These are phyloP conservation scores for Adansonia digitata DNA, from an alignment of 345 rosid species.

Conservation along the genomic window DNA sequence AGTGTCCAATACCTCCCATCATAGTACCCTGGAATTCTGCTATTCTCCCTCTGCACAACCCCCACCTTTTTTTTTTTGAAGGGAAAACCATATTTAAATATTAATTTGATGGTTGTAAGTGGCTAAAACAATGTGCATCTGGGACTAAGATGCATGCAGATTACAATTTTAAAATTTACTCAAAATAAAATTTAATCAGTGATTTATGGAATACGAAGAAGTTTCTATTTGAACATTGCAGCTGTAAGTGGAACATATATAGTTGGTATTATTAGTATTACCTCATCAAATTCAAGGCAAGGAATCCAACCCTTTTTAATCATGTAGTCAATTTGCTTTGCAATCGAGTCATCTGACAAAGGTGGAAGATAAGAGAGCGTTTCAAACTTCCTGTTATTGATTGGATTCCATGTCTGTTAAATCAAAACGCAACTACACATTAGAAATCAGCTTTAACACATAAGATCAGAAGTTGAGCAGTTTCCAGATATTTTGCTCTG, in stretches of 20 bases:
- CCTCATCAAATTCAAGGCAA: constrained; percentile 72
- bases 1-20: constrained; percentile 72
- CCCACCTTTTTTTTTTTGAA: constrained; percentile 29
- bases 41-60: constrained; percentile 38
- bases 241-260: neutral
- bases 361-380: constrained; percentile 53
- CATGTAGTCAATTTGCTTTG: constrained; percentile 62
- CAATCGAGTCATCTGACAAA: constrained; percentile 38
- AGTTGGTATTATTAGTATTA: constrained; percentile 11
- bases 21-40: constrained; percentile 60
- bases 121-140: neutral
- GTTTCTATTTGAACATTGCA: too few relatives aligned
- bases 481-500: too few relatives aligned
- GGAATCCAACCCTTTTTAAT: constrained; percentile 61
- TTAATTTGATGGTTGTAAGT: too few relatives aligned
- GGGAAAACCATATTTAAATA: too few relatives aligned
- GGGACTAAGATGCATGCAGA: neutral
- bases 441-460: neutral
- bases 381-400: constrained; percentile 51
- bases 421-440: neutral
- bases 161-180: neutral
- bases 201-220: neutral
- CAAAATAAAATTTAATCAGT: neutral
- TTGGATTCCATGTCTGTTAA: constrained; percentile 63
- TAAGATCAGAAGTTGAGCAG: neutral